Base-by-base conservation (phyloP, 208 protist species). In the Crithidia expoeki region DNA sequence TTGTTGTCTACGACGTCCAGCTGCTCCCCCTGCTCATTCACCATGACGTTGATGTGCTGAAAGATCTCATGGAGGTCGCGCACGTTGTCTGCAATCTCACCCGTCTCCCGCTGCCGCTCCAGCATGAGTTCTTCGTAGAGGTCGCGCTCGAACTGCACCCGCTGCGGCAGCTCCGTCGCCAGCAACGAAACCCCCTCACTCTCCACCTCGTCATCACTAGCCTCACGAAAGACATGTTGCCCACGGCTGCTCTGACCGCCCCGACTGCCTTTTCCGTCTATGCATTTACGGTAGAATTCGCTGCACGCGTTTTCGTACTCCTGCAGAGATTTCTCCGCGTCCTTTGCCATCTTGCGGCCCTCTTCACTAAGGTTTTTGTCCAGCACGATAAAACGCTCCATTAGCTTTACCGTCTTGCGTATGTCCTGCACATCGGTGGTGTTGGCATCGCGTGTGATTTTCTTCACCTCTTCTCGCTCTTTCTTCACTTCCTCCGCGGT, bases 1-100 rank as follows among this genome's bases (percentile, higher is more conserved):
- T 96, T 94, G 47, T 36, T 61, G 40, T 95, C 88, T 7, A 96
- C 83, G 1, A 80, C 36, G 7, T 95, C 85, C 21, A 96, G 75
- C 42, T 89, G 76, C 19, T 82, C 85, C 0, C 92, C 92, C 60
- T 96, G 92, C 58, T 95, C 88, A 23, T 82, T 78, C 25, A 94
- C 81, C 81, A 96, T 84, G 56, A 77, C 79, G 57, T 92, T 87
- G 68, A 96, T 94, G 65, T 96, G 89, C 28, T 85, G 69, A 33
- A 95, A 94, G 62, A 95, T 95, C 32, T 95, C 89, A 50, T 94
- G 85, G 28, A 96, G 94, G 72, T 96, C 89, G 9, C 75, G 78
- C 11, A 96, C 84, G 61, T 88, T 94, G 17, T 95, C 88, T 1
- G 89, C 89, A 32, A 96, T 92, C 71, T 96, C 92, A 16, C 80